phyloP scores from a whole-genome alignment of 2,329 filamentous ascomycete species.

The Phoma sp. region DNA sequence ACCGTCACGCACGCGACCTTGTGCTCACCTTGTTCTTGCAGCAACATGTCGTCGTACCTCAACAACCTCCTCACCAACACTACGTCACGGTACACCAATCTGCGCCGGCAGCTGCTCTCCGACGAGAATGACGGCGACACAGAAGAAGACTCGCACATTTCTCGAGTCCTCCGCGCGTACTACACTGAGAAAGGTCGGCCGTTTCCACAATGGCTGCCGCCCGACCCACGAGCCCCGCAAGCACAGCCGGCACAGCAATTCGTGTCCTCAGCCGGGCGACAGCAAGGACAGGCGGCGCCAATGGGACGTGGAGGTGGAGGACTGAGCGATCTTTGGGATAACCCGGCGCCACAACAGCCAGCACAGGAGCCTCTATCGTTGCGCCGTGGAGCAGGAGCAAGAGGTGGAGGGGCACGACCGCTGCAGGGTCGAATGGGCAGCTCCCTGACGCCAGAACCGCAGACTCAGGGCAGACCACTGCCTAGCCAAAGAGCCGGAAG shows the following conservation, averaged over 20 bases:
- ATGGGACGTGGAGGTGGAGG: constrained; percentile 50
- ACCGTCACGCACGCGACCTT: constrained; percentile 1
- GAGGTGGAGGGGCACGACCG: constrained; percentile 44
- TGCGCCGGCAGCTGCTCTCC: constrained; percentile 71
- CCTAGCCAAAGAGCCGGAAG: constrained; percentile 77
- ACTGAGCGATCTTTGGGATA: constrained; percentile 67
- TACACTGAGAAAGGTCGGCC: constrained; percentile 86
- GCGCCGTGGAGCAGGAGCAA: constrained; percentile 53
- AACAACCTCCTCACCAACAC: constrained; percentile 69
- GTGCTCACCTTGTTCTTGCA: neutral
- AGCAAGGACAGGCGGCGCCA: constrained; percentile 34
- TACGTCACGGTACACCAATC: constrained; percentile 63
- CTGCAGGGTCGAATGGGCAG: constrained; percentile 39
- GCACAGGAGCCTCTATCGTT: constrained; percentile 52
- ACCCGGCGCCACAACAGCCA: constrained; percentile 46
- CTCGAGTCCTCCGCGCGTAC: constrained; percentile 89
- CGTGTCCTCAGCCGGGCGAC: constrained; percentile 56
- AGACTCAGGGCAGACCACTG: constrained; percentile 62
- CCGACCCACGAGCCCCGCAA: constrained; percentile 77
- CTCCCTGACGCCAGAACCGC: constrained; percentile 43
- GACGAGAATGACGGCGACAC: constrained; percentile 61
- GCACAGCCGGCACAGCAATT: constrained; percentile 57
- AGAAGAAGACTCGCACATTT: constrained; percentile 92
- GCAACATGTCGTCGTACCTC: constrained; percentile 72
- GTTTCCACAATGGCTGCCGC: constrained; percentile 86